A percentile compares a stretch with the other conserved stretches of the same genome.
Conservation (phyloP, 441 rosid genomes). For the Populus hybrid region DNA sequence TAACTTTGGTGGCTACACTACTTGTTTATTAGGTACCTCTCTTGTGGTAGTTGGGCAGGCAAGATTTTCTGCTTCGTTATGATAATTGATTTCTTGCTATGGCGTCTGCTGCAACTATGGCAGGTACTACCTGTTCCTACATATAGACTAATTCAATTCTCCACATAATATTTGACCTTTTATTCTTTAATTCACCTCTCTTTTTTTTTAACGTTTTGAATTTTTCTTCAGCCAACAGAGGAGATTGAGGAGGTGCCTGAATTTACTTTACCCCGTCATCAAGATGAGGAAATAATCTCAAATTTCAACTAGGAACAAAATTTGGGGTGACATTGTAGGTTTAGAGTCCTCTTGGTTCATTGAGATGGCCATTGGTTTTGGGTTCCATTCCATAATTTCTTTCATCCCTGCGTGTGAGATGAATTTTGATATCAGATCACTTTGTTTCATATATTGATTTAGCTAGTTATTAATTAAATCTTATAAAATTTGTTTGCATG, state of each 20-base stretch:
- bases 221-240: constrained; percentile 53
- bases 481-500: neutral
- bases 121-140: constrained; percentile 42
- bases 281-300: constrained; percentile 19
- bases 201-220: neutral
- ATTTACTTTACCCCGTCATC: constrained; percentile 16
- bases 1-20: neutral
- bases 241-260: constrained; percentile 79
- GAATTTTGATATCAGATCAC: neutral
- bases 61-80: constrained; percentile 88
- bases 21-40: constrained; percentile 54
- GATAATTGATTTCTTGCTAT: constrained; percentile 84
- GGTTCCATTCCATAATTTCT: neutral
- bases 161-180: constrained; percentile 1
- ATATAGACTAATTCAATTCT: neutral
- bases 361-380: neutral
- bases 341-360: neutral
- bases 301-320: constrained; percentile 5
- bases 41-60: constrained; percentile 97
- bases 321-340: constrained; percentile 3
- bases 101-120: constrained; percentile 55
- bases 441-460: neutral
- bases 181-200: neutral
- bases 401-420: neutral
- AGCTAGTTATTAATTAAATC: neutral